phyloP scores from a whole-genome alignment of 176 grass and related monocot species.

The Ensete glaucum region DNA sequence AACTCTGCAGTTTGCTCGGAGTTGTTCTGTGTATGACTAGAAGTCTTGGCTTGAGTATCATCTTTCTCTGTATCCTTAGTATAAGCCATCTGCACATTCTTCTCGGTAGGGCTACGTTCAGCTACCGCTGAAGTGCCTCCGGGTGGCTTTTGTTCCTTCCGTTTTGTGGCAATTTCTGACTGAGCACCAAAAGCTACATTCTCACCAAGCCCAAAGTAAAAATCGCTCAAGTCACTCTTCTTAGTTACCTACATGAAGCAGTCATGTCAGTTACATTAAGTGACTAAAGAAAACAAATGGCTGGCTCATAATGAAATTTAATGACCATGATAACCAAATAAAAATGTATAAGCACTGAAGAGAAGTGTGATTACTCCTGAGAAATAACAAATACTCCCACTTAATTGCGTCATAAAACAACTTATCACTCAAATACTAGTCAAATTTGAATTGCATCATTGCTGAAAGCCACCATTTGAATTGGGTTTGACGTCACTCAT shows the following conservation, averaged over 20 bases:
- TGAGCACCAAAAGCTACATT: conserved; percentile 85
- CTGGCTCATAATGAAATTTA: too few relatives aligned
- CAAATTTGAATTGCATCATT: too few relatives aligned
- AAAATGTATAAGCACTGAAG: too few relatives aligned
- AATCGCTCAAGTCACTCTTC: conserved; percentile 91
- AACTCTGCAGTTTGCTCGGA: conserved; percentile 23
- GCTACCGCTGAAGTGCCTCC: conserved; percentile 26
- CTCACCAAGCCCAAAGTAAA: conserved; percentile 77
- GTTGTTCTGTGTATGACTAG: conserved; percentile 11
- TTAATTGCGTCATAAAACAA: too few relatives aligned
- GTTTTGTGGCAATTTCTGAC: conserved; percentile 18
- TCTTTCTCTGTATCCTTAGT: conserved; percentile 34
- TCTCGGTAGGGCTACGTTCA: conserved; percentile 20
- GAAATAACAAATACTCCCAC: too few relatives aligned
- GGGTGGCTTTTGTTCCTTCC: conserved; percentile 23
- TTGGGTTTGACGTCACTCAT: too few relatives aligned
- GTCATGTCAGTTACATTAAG: background rate
- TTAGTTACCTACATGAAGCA: conserved; percentile 56
- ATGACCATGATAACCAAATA: too few relatives aligned
- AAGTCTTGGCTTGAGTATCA: conserved; percentile 26
- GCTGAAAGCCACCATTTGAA: too few relatives aligned
- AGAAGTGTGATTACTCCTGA: too few relatives aligned
- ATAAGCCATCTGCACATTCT: conserved; percentile 26
- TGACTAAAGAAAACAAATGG: background rate
- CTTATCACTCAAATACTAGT: too few relatives aligned